These are phyloP conservation scores for Magnusiomyces fungicola DNA, from an alignment of 1,139 yeast genomes.

Conservation along the genomic window DNA sequence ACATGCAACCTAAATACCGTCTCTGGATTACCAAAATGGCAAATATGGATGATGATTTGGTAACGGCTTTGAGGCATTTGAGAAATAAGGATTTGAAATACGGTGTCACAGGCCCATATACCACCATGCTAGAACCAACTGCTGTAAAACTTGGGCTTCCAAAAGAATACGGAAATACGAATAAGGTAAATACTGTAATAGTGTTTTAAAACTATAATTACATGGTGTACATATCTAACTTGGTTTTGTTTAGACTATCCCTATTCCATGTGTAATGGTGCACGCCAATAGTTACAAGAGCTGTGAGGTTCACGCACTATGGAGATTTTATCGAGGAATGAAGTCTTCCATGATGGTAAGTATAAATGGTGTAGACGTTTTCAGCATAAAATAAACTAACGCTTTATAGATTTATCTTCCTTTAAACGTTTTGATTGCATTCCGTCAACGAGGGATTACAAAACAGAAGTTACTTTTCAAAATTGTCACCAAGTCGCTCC, in stretches of 20 bases:
- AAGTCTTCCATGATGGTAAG: slow-evolving; percentile 31
- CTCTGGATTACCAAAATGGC: slow-evolving; percentile 41
- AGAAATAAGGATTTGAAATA: slow-evolving; percentile 29
- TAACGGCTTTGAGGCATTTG: slow-evolving; percentile 30
- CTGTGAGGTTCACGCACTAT: slow-evolving; percentile 37
- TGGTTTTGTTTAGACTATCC: slow-evolving; percentile 19
- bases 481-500: slow-evolving; percentile 20
- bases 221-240: neutral
- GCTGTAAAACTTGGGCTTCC: slow-evolving; percentile 14
- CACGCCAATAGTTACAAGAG: slow-evolving; percentile 34
- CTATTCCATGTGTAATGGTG: slow-evolving; percentile 36
- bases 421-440: slow-evolving; percentile 20
- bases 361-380: no score
- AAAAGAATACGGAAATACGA: slow-evolving; percentile 16
- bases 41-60: slow-evolving; percentile 35
- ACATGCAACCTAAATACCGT: slow-evolving; percentile 35
- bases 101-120: slow-evolving; percentile 27
- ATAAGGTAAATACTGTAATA: neutral
- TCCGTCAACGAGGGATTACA: slow-evolving; percentile 13
- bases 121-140: slow-evolving; percentile 23
- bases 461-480: slow-evolving; percentile 3
- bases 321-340: slow-evolving; percentile 36
- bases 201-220: neutral
- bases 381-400: no score
- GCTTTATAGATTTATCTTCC: slow-evolving; percentile 27